Evolutionary conservation across 345 rosid species (phyloP).

Genomic region (Pistacia vera): DNA sequence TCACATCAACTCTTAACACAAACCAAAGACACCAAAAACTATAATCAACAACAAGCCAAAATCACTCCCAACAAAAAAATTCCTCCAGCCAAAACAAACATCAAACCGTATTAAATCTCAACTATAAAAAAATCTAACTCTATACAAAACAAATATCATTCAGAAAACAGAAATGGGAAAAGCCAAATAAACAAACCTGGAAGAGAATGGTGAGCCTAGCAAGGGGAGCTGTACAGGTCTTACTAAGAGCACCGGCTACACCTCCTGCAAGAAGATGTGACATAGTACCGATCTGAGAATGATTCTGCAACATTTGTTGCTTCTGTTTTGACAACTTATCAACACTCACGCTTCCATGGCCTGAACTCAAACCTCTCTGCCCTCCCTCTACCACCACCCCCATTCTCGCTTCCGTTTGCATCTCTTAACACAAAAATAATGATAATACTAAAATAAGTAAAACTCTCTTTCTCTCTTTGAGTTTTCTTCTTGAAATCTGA

Average conservation of each 20-base stretch:
- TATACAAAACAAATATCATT: not conserved
- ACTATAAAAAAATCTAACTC: not conserved
- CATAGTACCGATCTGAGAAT: slow-evolving; percentile 69
- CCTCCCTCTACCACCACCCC: slow-evolving; percentile 64
- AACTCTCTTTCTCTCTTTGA: not conserved
- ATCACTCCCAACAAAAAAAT: not conserved
- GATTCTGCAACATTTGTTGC: slow-evolving; percentile 33
- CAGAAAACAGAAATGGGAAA: not conserved
- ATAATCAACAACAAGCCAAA: not conserved
- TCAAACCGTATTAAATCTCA: not conserved
- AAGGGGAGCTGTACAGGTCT: slow-evolving; percentile 96
- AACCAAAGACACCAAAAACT: not conserved
- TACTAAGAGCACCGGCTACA: slow-evolving; percentile 90
- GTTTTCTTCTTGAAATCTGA: not conserved
- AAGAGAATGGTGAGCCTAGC: slow-evolving; percentile 96
- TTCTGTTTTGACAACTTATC: slow-evolving; percentile 43
- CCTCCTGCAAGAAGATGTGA: slow-evolving; percentile 94
- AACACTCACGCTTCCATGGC: slow-evolving; percentile 47
- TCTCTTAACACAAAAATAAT: slow-evolving; percentile 20
- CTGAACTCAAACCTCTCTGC: slow-evolving; percentile 50
- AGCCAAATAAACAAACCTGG: slow-evolving; percentile 52
- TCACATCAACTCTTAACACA: not conserved
- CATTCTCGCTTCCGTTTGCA: slow-evolving; percentile 89
- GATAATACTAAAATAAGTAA: not conserved
- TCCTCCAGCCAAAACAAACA: not conserved